Evolutionary conservation across 176 grass and related monocot genomes (phyloP), one percentile per base, ranked within the genome.

Genomic region (Oryza officinalis): DNA sequence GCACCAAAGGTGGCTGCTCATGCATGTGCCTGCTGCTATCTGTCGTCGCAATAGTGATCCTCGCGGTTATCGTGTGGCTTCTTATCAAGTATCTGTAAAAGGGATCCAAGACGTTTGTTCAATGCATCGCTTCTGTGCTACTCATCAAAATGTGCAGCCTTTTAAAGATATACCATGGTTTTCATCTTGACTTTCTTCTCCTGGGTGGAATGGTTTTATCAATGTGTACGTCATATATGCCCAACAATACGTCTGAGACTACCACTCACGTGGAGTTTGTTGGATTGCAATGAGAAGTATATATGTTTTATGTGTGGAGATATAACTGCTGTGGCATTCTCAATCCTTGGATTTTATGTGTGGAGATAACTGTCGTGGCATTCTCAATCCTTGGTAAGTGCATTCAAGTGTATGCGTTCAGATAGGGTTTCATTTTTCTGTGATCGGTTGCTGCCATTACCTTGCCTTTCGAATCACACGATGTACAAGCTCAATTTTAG

Each of bases 41-140:
- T 3, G 80, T 95, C 4, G 22, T 86, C 2, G 87, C 89, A 46
- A 95, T 95, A 78, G 91, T 98, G 49, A 82, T 93, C 80, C 91
- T 98, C 8, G 89, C 78, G 0, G 93, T 88, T 66, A 88, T 98
- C 8, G 91, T 85, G 41, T 98, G 93, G 93, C 78, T 90, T 86
- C 91, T 98, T 59, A 71, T 98, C 76, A 98, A 95, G 80, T 93
- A 98, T 81, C 70, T 98, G 83, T 98, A 86, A 85, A 80, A 32
- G 14, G 54, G 9, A 28, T 10, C 80, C 2, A 1, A 26, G 7
- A 81, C 37, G 40, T 43, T 72, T 64, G 50, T 75, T 22, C 72
- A 22, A n/a, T 2, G 0, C 8, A 17, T n/a, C 6, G 5, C 61
- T 45, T 82, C 37, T 17, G 23, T 77, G 49, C 59, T 69, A 46